Evolutionary conservation across 208 protist genomes (phyloP).

Genomic region (Acanthamoeba castellanii): DNA sequence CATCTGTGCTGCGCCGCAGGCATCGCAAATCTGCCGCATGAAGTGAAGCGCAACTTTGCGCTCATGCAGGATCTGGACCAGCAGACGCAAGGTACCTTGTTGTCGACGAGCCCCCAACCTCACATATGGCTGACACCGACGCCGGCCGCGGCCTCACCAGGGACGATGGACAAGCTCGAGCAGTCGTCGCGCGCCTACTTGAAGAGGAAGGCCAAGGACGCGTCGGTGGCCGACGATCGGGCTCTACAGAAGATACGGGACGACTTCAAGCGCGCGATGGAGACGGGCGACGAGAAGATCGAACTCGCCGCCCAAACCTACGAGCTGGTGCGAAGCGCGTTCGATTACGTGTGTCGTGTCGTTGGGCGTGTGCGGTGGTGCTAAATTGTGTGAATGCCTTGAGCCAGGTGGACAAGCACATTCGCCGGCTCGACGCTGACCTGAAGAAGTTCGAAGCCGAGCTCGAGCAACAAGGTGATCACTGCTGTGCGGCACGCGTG

Average conservation of each 20-base stretch:
- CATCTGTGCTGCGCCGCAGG: constrained; percentile 73
- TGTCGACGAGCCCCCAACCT: not conserved
- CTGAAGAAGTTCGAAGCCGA: constrained; percentile 87
- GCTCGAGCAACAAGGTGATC: constrained; percentile 57
- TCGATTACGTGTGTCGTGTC: not conserved
- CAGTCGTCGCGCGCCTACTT: constrained; percentile 49
- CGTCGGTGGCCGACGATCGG: not conserved
- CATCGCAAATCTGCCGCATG: constrained; percentile 76
- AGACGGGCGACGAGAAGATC: constrained; percentile 83
- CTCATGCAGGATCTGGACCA: constrained; percentile 80
- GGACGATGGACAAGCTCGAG: constrained; percentile 65
- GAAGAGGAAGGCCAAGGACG: constrained; percentile 55
- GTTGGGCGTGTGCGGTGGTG: no score
- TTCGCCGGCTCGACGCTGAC: constrained; percentile 85
- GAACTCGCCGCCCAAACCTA: constrained; percentile 82
- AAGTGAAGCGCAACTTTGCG: constrained; percentile 79
- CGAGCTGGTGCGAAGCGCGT: constrained; percentile 74
- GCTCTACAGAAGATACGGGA: constrained; percentile 63
- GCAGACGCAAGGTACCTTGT: not conserved
- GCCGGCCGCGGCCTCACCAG: not conserved
- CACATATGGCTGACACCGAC: no score
- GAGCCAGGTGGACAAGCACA: constrained; percentile 86
- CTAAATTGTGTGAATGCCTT: not conserved
- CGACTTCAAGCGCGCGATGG: constrained; percentile 77
- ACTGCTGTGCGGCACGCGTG: no score